phyloP scores from a whole-genome alignment of 768 basidiomycete species.

The Nidularia pulvinata region DNA sequence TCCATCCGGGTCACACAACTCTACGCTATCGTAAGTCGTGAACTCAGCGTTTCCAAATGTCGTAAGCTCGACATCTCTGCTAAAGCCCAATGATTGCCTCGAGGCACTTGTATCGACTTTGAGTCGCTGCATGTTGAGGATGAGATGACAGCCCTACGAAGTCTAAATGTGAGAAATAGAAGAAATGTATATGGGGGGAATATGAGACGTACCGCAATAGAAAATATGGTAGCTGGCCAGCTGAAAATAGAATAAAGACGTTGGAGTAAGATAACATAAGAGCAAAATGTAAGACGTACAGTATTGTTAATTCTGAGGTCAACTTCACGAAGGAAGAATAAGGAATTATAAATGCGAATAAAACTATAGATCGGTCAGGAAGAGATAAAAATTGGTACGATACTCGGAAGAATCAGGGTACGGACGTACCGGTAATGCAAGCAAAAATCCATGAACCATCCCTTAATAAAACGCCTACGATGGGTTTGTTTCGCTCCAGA shows the following conservation, averaged over 20 bases:
- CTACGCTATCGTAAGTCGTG: too few relatives aligned
- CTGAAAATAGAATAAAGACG: background rate
- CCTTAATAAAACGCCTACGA: background rate
- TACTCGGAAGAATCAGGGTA: too few relatives aligned
- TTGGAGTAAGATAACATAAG: background rate
- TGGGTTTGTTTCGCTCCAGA: background rate
- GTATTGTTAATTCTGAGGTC: background rate
- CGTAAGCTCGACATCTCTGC: background rate
- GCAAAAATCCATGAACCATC: background rate
- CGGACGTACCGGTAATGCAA: background rate
- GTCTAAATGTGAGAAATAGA: background rate
- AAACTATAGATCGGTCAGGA: background rate
- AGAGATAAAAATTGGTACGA: background rate
- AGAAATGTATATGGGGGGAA: background rate
- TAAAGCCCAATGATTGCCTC: background rate
- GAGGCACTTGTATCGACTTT: background rate
- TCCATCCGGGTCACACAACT: too few relatives aligned
- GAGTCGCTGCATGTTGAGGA: background rate
- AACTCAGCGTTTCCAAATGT: background rate
- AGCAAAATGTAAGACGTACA: background rate
- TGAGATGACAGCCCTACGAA: background rate
- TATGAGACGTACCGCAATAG: background rate
- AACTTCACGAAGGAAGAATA: background rate
- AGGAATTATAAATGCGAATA: background rate
- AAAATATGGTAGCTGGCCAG: background rate